Evolutionary conservation across 1,284 basidiomycete species (phyloP).

Genomic region (Xerocomus nothofagi): DNA sequence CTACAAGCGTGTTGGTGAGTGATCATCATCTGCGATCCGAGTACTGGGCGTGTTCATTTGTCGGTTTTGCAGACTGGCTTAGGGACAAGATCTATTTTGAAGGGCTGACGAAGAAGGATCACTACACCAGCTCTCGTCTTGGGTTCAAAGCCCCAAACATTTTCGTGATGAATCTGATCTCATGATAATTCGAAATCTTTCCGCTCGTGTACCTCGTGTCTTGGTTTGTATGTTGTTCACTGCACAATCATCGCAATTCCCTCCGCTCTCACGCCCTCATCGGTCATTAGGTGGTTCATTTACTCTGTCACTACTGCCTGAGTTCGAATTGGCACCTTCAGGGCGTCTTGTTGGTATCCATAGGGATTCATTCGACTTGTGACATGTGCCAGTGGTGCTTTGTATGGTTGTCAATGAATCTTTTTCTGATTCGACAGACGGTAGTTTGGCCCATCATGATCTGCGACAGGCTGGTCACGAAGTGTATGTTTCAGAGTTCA

Average conservation of each 20-base stretch:
- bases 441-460: too few species aligned
- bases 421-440: too few species aligned
- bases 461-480: too few species aligned
- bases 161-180: slow-evolving; percentile 56
- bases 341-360: neutral
- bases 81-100: slow-evolving; percentile 72
- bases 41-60: slow-evolving; percentile 1
- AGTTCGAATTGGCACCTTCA: neutral
- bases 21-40: neutral
- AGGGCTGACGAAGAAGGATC: slow-evolving; percentile 56
- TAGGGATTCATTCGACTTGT: neutral
- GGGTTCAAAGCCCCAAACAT: slow-evolving; percentile 77
- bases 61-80: slow-evolving; percentile 60
- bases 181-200: slow-evolving; percentile 16
- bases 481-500: too few species aligned
- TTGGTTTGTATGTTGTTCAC: slow-evolving; percentile 10
- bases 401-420: too few species aligned
- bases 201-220: slow-evolving; percentile 6
- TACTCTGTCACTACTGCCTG: neutral
- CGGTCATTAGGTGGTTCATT: neutral
- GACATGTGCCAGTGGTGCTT: neutral
- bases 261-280: neutral
- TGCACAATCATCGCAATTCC: neutral
- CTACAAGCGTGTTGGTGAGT: slow-evolving; percentile 60
- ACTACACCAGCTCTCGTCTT: slow-evolving; percentile 56